A percentile compares a stretch with the other conserved stretches of the same genome.
Conservation (phyloP, 805 yeast genomes). For the Cyberlindnera americana region DNA sequence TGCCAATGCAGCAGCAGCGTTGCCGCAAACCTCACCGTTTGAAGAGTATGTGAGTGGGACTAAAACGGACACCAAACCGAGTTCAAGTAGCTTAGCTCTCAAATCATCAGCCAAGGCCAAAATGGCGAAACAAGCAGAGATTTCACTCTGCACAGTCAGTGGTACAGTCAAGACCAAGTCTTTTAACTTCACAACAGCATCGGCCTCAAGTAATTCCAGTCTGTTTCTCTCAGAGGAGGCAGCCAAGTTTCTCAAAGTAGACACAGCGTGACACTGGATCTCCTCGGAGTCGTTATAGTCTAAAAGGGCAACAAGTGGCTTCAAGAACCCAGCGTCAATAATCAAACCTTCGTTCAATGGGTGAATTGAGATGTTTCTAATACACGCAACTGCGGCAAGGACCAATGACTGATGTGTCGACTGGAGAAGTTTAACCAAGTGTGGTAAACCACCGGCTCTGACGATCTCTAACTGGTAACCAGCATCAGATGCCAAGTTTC, state of each 20-base stretch:
- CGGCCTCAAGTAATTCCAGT: conserved; percentile 87
- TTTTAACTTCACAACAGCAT: conserved; percentile 91
- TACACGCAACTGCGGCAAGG: conserved; percentile 96
- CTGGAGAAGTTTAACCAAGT: conserved; percentile 83
- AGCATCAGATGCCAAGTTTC: conserved; percentile 95
- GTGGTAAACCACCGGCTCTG: conserved; percentile 92
- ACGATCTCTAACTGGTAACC: conserved; percentile 95
- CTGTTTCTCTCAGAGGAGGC: conserved; percentile 93
- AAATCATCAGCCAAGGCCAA: conserved; percentile 94
- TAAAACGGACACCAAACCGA: conserved; percentile 82
- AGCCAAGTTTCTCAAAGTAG: conserved; percentile 92
- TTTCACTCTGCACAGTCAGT: conserved; percentile 92
- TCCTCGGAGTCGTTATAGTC: conserved; percentile 89
- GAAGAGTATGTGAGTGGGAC: conserved; percentile 86
- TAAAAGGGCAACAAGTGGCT: conserved; percentile 82
- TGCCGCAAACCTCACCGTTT: conserved; percentile 95
- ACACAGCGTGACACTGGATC: conserved; percentile 97
- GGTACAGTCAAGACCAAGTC: conserved; percentile 82
- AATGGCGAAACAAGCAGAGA: conserved; percentile 95
- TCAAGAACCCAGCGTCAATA: conserved; percentile 93
- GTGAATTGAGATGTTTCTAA: conserved; percentile 93
- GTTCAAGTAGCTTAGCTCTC: conserved; percentile 75
- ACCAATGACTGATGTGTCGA: conserved; percentile 89
- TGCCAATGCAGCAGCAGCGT: conserved; percentile 97
- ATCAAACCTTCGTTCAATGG: conserved; percentile 94